These are phyloP conservation scores for Colletotrichum viniferum DNA, from an alignment of 2,329 filamentous ascomycete genomes.

Conservation along the genomic window DNA sequence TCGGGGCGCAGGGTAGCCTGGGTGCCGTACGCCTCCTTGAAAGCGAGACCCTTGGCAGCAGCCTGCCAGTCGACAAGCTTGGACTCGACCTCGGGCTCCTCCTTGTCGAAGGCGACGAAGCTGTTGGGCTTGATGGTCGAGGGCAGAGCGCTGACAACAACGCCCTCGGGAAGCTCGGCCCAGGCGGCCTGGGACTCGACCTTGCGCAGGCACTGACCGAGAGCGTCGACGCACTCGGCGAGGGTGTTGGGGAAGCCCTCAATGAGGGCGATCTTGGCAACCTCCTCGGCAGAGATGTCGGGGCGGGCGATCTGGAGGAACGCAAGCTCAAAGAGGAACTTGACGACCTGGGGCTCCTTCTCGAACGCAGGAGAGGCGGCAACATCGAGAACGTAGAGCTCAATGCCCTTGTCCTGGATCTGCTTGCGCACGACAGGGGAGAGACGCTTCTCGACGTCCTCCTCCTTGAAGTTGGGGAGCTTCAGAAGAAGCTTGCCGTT, in stretches of 20 bases:
- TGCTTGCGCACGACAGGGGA: constrained; percentile 72
- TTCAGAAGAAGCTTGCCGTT: constrained; percentile 77
- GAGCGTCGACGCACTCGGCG: constrained; percentile 65
- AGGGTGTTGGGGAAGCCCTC: constrained; percentile 56
- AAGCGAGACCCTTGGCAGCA: constrained; percentile 84
- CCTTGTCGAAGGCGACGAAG: constrained; percentile 81
- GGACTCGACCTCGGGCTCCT: constrained; percentile 70
- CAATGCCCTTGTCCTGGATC: constrained; percentile 71
- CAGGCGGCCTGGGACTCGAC: constrained; percentile 81
- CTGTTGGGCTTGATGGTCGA: constrained; percentile 76
- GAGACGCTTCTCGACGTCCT: constrained; percentile 88
- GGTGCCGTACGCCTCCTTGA: constrained; percentile 93
- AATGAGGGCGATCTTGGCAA: constrained; percentile 67
- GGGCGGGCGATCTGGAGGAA: constrained; percentile 81
- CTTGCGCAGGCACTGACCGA: constrained; percentile 73
- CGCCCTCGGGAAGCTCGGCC: constrained; percentile 71
- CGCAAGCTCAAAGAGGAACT: constrained; percentile 76
- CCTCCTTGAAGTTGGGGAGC: constrained; percentile 80
- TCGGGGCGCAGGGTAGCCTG: constrained; percentile 80
- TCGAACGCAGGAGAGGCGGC: constrained; percentile 70
- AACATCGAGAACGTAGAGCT: constrained; percentile 79
- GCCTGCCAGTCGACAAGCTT: constrained; percentile 78
- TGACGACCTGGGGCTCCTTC: constrained; percentile 64
- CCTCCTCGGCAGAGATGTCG: constrained; percentile 63
- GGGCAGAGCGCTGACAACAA: constrained; percentile 56